Evolutionary conservation across 352 stramenopile genomes (phyloP).

Genomic region (Phytophthora pluvialis): DNA sequence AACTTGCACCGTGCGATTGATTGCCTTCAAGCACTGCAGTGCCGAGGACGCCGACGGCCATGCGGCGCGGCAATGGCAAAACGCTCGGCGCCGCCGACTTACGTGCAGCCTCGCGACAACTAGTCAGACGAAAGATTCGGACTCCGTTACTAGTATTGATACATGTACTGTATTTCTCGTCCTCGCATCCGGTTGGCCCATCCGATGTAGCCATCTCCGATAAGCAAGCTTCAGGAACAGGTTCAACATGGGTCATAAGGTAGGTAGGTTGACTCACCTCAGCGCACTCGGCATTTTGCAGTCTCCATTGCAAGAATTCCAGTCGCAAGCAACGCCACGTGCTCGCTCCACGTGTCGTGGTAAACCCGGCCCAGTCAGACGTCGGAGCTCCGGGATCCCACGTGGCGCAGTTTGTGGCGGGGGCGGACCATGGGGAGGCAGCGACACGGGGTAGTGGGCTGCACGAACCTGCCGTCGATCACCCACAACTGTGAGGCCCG

Average conservation of each 20-base stretch:
- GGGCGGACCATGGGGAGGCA: slow-evolving; percentile 32
- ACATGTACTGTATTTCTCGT: slow-evolving; percentile 2
- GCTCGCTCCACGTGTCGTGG: slow-evolving; percentile 1
- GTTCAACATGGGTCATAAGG: slow-evolving; percentile 30
- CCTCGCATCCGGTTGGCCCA: slow-evolving; percentile 15
- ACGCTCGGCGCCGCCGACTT: no score
- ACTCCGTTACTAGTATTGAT: background rate
- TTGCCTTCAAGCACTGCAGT: no score
- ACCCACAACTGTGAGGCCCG: slow-evolving; percentile 31
- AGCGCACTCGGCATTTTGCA: slow-evolving; percentile 2
- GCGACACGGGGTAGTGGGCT: slow-evolving; percentile 36
- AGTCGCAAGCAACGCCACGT: slow-evolving; percentile 4
- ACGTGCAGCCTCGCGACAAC: no score
- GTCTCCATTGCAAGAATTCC: background rate
- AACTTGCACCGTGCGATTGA: no score
- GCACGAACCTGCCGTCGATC: slow-evolving; percentile 42
- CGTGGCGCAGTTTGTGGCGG: slow-evolving; percentile 1
- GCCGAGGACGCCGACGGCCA: no score
- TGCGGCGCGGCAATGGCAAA: no score
- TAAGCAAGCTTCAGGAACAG: slow-evolving; percentile 35
- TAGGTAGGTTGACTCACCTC: slow-evolving; percentile 20
- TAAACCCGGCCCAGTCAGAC: slow-evolving; percentile 13
- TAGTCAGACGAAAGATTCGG: background rate
- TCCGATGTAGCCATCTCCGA: slow-evolving; percentile 31
- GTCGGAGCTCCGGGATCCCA: background rate